phyloP scores from a whole-genome alignment of 805 yeast species.

The Starmerella etchellsii region DNA sequence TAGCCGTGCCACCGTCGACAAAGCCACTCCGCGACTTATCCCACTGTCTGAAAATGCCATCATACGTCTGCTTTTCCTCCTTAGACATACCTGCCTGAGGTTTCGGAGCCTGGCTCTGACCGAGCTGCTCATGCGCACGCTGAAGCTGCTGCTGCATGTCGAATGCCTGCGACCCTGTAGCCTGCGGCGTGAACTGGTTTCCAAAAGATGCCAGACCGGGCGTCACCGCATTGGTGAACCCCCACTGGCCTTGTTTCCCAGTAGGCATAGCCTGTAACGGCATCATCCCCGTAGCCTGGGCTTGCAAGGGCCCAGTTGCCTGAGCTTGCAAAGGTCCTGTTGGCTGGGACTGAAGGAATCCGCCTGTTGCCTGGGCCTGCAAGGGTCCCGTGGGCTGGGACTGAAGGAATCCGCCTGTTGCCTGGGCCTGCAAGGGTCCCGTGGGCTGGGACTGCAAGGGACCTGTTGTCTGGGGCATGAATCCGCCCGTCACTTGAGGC shows the following conservation, averaged over 20 bases:
- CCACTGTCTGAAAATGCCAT: conserved; percentile 79
- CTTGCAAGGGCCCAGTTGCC: conserved; percentile 17
- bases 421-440: conserved; percentile 17
- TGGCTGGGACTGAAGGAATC: conserved; percentile 20
- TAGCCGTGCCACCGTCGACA: conserved; percentile 69
- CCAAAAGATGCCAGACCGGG: conserved; percentile 59
- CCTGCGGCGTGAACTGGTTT: conserved; percentile 50
- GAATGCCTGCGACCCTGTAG: conserved; percentile 18
- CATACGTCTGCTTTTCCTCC: conserved; percentile 76
- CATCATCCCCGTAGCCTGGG: conserved; percentile 18
- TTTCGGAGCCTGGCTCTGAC: conserved; percentile 18
- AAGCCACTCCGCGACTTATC: conserved; percentile 55
- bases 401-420: conserved; percentile 19
- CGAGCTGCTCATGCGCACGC: conserved; percentile 7
- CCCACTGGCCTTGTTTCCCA: conserved; percentile 72
- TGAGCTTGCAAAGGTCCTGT: conserved; percentile 34
- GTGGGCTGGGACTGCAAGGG: conserved; percentile 21
- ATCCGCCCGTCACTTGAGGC: conserved; percentile 54
- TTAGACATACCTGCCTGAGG: conserved; percentile 49
- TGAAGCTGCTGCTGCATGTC: conserved; percentile 16
- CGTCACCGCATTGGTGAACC: conserved; percentile 57
- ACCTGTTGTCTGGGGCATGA: conserved; percentile 9
- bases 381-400: conserved; percentile 30
- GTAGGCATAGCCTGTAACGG: conserved; percentile 33
- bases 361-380: conserved; percentile 31